Percentiles rank a stretch among this genome's conserved stretches.
Conservation (phyloP, 306 rosid species). For the Acacia melanoxylon region DNA sequence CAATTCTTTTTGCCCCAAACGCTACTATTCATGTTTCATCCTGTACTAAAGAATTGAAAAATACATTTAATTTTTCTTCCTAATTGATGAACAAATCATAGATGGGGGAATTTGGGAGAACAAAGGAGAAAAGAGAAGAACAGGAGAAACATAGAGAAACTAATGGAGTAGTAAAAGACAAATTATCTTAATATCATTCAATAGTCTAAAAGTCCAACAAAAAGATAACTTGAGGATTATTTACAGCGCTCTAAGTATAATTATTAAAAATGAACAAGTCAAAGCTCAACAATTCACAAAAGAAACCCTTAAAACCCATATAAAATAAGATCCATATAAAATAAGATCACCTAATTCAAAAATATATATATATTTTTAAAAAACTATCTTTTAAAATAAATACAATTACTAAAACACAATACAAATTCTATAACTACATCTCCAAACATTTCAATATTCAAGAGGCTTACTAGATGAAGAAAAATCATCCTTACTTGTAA, state of each 20-base stretch:
- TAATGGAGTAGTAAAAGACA: no score
- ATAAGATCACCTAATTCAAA: neutral
- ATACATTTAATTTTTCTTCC: neutral
- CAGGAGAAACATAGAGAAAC: neutral
- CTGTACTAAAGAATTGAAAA: neutral
- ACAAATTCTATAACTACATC: neutral
- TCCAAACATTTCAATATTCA: neutral
- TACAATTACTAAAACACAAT: neutral
- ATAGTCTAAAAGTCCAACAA: no score
- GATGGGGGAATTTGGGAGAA: no score
- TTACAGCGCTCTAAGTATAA: neutral
- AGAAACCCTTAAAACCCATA: neutral
- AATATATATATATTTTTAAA: no score
- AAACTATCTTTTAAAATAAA: neutral
- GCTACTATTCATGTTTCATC: neutral
- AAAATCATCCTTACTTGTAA: slow-evolving; percentile 35
- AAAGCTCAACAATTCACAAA: no score
- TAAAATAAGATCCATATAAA: no score
- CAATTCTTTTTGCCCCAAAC: no score
- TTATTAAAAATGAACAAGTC: no score
- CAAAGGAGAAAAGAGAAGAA: no score
- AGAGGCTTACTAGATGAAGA: slow-evolving; percentile 47
- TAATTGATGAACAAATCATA: neutral
- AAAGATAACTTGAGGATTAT: no score
- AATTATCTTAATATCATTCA: no score